These are phyloP conservation scores for Aspergillus fumigatus DNA, from an alignment of 2,329 filamentous ascomycete species.

Conservation along the genomic window DNA sequence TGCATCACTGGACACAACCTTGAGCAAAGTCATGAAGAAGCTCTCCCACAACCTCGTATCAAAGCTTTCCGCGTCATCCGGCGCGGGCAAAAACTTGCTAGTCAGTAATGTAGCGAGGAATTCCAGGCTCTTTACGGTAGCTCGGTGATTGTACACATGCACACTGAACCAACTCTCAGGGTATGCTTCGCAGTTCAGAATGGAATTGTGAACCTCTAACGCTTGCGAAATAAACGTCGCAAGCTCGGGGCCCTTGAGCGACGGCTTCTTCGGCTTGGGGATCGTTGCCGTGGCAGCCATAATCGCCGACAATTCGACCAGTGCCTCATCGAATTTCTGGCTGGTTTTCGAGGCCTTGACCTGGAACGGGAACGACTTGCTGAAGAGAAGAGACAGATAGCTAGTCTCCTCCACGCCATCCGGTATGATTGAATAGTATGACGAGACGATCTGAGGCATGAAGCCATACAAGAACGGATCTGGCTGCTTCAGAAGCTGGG, in stretches of 20 bases:
- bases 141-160: constrained; percentile 88
- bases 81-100: constrained; percentile 79
- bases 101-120: constrained; percentile 75
- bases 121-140: constrained; percentile 78
- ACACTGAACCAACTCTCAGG: constrained; percentile 86
- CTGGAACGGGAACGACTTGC: constrained; percentile 84
- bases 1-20: constrained; percentile 81
- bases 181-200: constrained; percentile 84
- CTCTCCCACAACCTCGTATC: constrained; percentile 91
- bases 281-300: constrained; percentile 76
- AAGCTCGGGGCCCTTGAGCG: constrained; percentile 73
- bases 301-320: constrained; percentile 84
- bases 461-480: constrained; percentile 81
- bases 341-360: constrained; percentile 59
- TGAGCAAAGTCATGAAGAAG: constrained; percentile 85
- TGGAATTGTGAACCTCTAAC: constrained; percentile 81
- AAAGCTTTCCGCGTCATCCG: constrained; percentile 87
- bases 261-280: constrained; percentile 67
- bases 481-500: constrained; percentile 74
- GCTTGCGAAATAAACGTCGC: constrained; percentile 71
- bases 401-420: constrained; percentile 56
- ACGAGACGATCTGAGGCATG: constrained; percentile 84
- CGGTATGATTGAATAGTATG: constrained; percentile 71
- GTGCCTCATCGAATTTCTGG: constrained; percentile 73
- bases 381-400: constrained; percentile 80